phyloP scores from a whole-genome alignment of 371 early-diverging fungal species.

The Saksenaea oblongispora region DNA sequence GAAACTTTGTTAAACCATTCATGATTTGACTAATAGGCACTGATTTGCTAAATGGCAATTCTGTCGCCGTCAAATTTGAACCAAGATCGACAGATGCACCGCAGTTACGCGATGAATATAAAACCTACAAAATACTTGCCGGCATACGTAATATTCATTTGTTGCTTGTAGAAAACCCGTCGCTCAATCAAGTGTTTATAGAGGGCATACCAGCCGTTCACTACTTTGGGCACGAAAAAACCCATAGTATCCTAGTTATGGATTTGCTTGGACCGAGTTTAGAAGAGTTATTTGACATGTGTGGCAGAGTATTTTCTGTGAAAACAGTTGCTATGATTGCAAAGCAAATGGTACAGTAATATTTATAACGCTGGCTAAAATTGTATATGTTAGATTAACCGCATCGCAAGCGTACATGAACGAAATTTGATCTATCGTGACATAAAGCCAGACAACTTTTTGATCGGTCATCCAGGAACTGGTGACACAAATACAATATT shows the following conservation, averaged over 20 bases:
- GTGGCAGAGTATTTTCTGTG: conserved; percentile 82
- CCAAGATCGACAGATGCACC: conserved; percentile 81
- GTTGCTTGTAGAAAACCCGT: neutral
- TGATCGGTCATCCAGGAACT: conserved; percentile 73
- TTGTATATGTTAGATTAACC: conserved; percentile 55
- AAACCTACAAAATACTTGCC: conserved; percentile 73
- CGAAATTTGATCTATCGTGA: conserved; percentile 96
- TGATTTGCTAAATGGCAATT: conserved; percentile 66
- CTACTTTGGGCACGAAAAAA: conserved; percentile 94
- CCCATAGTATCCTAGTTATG: conserved; percentile 92
- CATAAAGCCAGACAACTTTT: conserved; percentile 99
- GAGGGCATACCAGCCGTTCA: conserved; percentile 86
- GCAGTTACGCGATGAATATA: conserved; percentile 82
- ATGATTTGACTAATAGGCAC: conserved; percentile 11
- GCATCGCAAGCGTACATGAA: conserved; percentile 94
- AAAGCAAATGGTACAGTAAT: conserved; percentile 81
- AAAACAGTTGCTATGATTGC: conserved; percentile 96
- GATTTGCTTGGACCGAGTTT: conserved; percentile 95
- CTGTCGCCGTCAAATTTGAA: conserved; percentile 83
- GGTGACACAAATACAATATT: conserved; percentile 55
- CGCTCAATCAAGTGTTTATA: conserved; percentile 11
- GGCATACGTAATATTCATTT: conserved; percentile 71
- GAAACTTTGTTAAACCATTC: neutral
- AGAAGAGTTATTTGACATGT: conserved; percentile 95
- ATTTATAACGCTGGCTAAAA: neutral